Percentiles rank a stretch among this genome's conserved stretches.
phyloP scores from a whole-genome alignment of 2,329 filamentous ascomycete species.

The Phoma sp. region DNA sequence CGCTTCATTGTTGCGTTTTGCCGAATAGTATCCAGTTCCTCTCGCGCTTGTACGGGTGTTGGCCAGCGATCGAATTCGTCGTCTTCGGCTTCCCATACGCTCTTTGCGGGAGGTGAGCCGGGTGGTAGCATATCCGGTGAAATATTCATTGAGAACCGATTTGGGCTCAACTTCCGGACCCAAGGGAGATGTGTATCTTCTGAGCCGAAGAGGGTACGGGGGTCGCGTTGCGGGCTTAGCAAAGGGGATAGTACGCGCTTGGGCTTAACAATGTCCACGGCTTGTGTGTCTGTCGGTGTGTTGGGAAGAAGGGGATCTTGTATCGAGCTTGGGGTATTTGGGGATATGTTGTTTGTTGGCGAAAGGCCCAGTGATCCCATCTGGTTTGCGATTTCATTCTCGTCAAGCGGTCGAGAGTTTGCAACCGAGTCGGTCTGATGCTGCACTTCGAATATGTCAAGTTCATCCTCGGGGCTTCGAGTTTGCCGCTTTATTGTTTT shows the following conservation, averaged over 20 bases:
- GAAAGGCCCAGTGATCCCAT: neutral
- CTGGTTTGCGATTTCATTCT: neutral
- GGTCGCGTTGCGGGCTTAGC: neutral
- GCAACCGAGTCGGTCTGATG: neutral
- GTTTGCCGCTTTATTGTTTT: too few species aligned
- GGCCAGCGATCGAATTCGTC: conserved; percentile 24
- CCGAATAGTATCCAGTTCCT: conserved; percentile 6
- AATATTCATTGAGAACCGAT: conserved; percentile 5
- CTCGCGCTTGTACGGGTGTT: neutral
- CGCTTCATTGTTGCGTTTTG: conserved; percentile 8
- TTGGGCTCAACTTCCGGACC: conserved; percentile 10
- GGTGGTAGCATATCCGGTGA: neutral
- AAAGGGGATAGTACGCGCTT: neutral
- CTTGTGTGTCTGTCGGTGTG: neutral
- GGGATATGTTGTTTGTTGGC: neutral
- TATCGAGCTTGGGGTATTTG: too few species aligned
- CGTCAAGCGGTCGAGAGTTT: neutral
- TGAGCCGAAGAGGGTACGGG: conserved; percentile 5
- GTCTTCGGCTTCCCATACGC: conserved; percentile 23
- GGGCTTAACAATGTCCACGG: neutral
- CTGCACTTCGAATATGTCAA: conserved; percentile 5
- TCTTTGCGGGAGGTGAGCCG: conserved; percentile 4
- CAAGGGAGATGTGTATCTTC: conserved; percentile 12
- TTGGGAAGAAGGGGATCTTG: neutral
- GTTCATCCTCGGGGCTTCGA: neutral